Percentiles rank a stretch among this genome's conserved stretches.
These are phyloP conservation scores for Hypoxylon intermedium DNA, from an alignment of 495 filamentous ascomycete genomes.

Conservation along the genomic window DNA sequence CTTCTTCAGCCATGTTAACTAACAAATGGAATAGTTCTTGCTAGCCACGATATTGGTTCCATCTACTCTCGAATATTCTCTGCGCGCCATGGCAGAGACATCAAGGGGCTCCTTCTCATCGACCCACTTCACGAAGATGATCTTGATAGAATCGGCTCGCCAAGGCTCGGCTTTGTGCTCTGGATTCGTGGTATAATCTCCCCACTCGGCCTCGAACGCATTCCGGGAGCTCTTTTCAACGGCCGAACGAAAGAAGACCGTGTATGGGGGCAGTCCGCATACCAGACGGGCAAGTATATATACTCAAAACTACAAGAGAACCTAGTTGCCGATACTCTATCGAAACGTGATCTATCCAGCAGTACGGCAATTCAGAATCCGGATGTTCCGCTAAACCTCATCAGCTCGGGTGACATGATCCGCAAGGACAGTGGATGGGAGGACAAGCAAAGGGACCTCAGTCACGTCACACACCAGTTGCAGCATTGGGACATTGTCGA, in stretches of 20 bases:
- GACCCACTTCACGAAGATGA: constrained; percentile 88
- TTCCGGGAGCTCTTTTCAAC: constrained; percentile 77
- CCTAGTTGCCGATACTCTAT: constrained; percentile 80
- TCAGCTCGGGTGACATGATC: constrained; percentile 73
- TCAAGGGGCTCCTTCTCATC: constrained; percentile 82
- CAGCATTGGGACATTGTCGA: constrained; percentile 86
- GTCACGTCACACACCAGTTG: constrained; percentile 75
- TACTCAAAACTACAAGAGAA: constrained; percentile 93
- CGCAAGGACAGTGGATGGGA: constrained; percentile 73
- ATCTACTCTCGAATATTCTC: constrained; percentile 91
- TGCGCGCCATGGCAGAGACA: constrained; percentile 72
- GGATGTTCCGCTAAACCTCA: constrained; percentile 76
- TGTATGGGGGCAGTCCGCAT: constrained; percentile 75
- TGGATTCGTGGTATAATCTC: constrained; percentile 87
- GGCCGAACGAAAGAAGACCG: constrained; percentile 84
- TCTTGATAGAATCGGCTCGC: constrained; percentile 67
- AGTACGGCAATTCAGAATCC: constrained; percentile 76
- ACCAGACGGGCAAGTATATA: constrained; percentile 80
- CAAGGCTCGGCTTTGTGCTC: constrained; percentile 77
- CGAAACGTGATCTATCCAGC: constrained; percentile 77
- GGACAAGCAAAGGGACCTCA: constrained; percentile 79
- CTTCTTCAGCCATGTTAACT: background rate
- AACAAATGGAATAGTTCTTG: constrained; percentile 47
- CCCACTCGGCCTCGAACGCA: constrained; percentile 81
- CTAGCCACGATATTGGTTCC: constrained; percentile 75